These are phyloP conservation scores for Epichloe sibirici DNA, from an alignment of 2,329 filamentous ascomycete genomes.

Conservation along the genomic window DNA sequence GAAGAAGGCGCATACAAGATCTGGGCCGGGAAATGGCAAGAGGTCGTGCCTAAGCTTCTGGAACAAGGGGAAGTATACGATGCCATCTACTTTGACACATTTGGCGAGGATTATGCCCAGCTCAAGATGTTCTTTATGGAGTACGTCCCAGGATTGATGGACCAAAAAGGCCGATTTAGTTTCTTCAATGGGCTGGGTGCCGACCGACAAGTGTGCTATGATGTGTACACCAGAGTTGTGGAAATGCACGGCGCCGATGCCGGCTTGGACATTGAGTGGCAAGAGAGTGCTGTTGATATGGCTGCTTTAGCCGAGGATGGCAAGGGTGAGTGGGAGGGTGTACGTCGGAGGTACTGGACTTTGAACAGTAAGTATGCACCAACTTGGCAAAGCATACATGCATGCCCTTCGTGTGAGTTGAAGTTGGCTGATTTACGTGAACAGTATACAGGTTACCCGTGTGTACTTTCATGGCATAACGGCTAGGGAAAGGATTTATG, in stretches of 20 bases:
- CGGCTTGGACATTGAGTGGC: conserved; percentile 82
- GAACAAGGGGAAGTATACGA: conserved; percentile 62
- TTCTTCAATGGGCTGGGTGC: conserved; percentile 90
- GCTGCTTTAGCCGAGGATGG: conserved; percentile 50
- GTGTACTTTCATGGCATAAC: conserved; percentile 57
- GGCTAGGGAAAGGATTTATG: background rate
- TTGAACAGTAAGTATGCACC: conserved; percentile 38
- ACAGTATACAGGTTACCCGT: conserved; percentile 59
- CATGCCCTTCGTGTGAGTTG: background rate
- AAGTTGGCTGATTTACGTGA: background rate
- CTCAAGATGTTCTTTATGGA: conserved; percentile 82
- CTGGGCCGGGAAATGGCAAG: conserved; percentile 63
- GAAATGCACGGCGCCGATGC: conserved; percentile 86
- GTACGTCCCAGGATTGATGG: conserved; percentile 67
- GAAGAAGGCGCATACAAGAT: conserved; percentile 60
- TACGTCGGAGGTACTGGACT: conserved; percentile 82
- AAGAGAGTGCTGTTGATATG: conserved; percentile 61
- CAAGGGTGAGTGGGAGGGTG: conserved; percentile 74
- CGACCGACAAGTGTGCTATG: conserved; percentile 85
- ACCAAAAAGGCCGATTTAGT: conserved; percentile 61
- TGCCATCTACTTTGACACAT: conserved; percentile 94
- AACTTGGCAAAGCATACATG: background rate
- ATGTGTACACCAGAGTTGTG: conserved; percentile 85
- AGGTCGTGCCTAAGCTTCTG: conserved; percentile 57
- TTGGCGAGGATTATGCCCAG: conserved; percentile 84